A percentile compares a stretch with the other conserved stretches of the same genome.
These are phyloP conservation scores for Gracilaria caudata DNA, from an alignment of 23 red algal genomes.

Conservation along the genomic window DNA sequence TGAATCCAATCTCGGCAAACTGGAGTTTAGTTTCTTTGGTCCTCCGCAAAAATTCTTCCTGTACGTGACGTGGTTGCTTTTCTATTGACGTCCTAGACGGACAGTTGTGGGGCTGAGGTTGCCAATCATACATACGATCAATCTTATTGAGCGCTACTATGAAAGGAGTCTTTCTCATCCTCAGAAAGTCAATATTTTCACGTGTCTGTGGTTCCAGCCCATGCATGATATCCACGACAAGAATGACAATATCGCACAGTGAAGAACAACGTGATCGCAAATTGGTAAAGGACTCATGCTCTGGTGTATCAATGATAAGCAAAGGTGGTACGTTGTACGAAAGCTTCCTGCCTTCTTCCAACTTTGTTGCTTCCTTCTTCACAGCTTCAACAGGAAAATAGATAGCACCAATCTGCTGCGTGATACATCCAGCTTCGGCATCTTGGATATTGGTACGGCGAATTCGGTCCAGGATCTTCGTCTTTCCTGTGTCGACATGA, in stretches of 20 bases:
- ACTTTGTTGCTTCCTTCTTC: constrained; percentile 82
- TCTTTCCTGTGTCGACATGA: constrained; percentile 99
- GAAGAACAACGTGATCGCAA: constrained; percentile 94
- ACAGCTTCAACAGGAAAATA: constrained; percentile 98
- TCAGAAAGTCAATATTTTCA: constrained; percentile 94
- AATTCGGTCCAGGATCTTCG: constrained; percentile 98
- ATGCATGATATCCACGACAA: constrained; percentile 99
- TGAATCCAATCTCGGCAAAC: constrained; percentile 95
- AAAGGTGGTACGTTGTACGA: constrained; percentile 89
- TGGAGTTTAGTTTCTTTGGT: constrained; percentile 81
- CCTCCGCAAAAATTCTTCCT: constrained; percentile 85
- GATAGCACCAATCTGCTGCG: constrained; percentile 99
- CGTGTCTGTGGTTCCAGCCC: constrained; percentile 95
- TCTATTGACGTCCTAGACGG: constrained; percentile 64
- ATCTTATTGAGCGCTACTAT: constrained; percentile 99
- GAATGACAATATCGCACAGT: constrained; percentile 99
- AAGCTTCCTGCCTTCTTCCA: constrained; percentile 67
- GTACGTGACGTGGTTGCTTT: constrained; percentile 70
- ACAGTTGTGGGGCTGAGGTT: constrained; percentile 68
- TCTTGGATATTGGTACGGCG: constrained; percentile 96
- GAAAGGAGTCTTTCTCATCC: constrained; percentile 95
- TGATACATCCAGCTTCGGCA: constrained; percentile 98
- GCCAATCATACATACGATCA: constrained; percentile 98
- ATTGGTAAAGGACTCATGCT: constrained; percentile 99
- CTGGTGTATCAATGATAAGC: constrained; percentile 99